phyloP scores from a whole-genome alignment of 176 grass and related monocot genomes.

The Puya raimondii region DNA sequence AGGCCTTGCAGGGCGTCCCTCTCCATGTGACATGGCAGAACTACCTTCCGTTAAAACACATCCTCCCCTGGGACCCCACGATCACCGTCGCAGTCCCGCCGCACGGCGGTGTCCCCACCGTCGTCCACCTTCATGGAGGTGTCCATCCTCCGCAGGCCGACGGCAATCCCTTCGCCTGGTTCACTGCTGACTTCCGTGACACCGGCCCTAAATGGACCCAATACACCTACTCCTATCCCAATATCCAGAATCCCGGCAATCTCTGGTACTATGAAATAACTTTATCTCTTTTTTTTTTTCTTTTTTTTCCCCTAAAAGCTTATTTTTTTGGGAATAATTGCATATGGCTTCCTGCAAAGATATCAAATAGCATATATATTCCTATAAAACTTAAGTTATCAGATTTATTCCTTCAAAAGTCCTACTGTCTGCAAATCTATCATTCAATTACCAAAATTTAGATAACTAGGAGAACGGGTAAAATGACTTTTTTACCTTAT shows the following conservation, averaged over 20 bases:
- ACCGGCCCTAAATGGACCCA: conserved; percentile 26
- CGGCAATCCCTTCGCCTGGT: conserved; percentile 56
- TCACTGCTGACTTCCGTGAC: conserved; percentile 45
- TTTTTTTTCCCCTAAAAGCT: no score
- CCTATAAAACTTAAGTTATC: no score
- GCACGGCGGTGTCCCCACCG: conserved; percentile 54
- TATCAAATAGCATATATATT: no score
- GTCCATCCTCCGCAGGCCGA: conserved; percentile 43
- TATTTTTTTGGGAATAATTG: no score
- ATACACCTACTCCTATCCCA: conserved; percentile 46
- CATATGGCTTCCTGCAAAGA: no score
- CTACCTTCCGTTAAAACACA: conserved; percentile 44
- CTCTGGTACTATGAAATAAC: conserved; percentile 10
- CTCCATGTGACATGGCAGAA: conserved; percentile 62
- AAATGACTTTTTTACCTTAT: no score
- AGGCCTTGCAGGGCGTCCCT: conserved; percentile 41
- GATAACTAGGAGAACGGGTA: no score
- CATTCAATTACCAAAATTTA: no score
- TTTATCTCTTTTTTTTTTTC: no score
- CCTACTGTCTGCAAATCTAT: no score
- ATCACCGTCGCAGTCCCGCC: conserved; percentile 37
- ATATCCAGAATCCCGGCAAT: conserved; percentile 43
- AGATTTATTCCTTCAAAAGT: no score
- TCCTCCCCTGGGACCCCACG: conserved; percentile 66
- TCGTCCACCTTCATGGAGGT: conserved; percentile 67